Percentiles rank a stretch among this genome's conserved stretches.
These are phyloP conservation scores for Aspergillus campestris DNA, from an alignment of 495 filamentous ascomycete species.

Conservation along the genomic window DNA sequence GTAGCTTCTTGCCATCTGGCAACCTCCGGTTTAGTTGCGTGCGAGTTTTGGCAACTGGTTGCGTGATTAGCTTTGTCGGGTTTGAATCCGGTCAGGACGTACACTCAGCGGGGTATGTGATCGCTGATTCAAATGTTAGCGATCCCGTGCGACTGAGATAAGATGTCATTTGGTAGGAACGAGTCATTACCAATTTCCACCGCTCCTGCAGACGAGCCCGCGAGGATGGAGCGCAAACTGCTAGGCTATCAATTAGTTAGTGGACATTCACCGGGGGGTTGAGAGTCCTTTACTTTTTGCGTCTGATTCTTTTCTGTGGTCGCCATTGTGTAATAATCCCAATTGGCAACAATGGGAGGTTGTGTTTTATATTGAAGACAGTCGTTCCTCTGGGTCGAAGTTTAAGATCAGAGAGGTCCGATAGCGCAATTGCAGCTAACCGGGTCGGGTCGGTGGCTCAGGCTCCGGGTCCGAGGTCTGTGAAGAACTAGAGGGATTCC, in stretches of 20 bases:
- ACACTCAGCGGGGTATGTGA: conserved; percentile 98
- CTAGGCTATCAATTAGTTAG: conserved; percentile 50
- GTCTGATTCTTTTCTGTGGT: conserved; percentile 31
- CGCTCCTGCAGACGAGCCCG: conserved; percentile 83
- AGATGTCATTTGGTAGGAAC: neutral
- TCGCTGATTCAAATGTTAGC: conserved; percentile 46
- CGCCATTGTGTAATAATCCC: conserved; percentile 24
- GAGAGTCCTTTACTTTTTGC: conserved; percentile 30
- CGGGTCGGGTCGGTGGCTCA: too few species aligned
- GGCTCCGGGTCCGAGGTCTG: too few species aligned
- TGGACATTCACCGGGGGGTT: conserved; percentile 7
- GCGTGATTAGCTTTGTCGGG: conserved; percentile 9
- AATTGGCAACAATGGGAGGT: too few species aligned
- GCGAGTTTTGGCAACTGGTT: conserved; percentile 80
- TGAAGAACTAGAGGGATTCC: too few species aligned
- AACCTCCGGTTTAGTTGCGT: conserved; percentile 87
- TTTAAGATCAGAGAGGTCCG: too few species aligned
- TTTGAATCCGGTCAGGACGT: conserved; percentile 16
- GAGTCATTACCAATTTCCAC: conserved; percentile 72
- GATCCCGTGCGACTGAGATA: neutral
- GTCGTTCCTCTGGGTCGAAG: too few species aligned
- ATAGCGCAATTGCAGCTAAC: too few species aligned
- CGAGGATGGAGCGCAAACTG: conserved; percentile 74
- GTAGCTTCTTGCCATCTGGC: conserved; percentile 73
- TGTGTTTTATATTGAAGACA: too few species aligned